Evolutionary conservation across 139 green algal genomes (phyloP), one percentile per base, ranked within the genome.

Genomic region (Haematococcus lacustris): DNA sequence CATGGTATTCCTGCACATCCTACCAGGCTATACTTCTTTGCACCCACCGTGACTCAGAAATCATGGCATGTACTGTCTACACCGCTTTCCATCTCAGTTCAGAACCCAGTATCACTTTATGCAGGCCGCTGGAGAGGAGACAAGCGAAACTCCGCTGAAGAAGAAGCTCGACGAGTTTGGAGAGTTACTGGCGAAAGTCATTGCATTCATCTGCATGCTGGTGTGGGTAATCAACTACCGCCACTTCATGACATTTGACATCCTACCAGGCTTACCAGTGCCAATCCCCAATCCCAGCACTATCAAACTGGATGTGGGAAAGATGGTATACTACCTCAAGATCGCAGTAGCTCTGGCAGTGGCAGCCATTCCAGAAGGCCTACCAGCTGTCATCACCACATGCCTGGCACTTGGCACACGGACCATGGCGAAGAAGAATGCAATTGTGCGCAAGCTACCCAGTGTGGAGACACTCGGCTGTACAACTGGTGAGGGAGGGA

Each of bases 161-260:
- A 91, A 94, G 80, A 97, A 97, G 83, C 85, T 99, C 39, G 90
- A 99, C 71, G 82, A 92, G 71, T 99, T 99, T 86, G 95, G 95
- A 4, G 91, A 98, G 23, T 7, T 40, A 40, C 53, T 6, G 25
- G 28, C 38, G 33, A 75, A 91, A 80, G 90, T 97, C 51, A 99
- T 99, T 71, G 92, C 93, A 37, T 87, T 84, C 64, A 93, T 98
- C 71, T 99, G 96, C 71, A 84, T 98, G 23, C 69, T 91, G 38
- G 96, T 99, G 32, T 99, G 96, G 96, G 65, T 97, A 6, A 99
- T 99, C 87, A 99, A 99, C 87, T 97, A 96, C 84, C 80, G 90
- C 73, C 86, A 97, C 76, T 98, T 98, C 75, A 53, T 98, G 3
- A 78, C 41, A 37, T 90, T 86, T 66, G 2, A 71, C 28, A 76